These are phyloP conservation scores for Saussurea involucrata DNA, from an alignment of 129 eudicot species.

Conservation along the genomic window DNA sequence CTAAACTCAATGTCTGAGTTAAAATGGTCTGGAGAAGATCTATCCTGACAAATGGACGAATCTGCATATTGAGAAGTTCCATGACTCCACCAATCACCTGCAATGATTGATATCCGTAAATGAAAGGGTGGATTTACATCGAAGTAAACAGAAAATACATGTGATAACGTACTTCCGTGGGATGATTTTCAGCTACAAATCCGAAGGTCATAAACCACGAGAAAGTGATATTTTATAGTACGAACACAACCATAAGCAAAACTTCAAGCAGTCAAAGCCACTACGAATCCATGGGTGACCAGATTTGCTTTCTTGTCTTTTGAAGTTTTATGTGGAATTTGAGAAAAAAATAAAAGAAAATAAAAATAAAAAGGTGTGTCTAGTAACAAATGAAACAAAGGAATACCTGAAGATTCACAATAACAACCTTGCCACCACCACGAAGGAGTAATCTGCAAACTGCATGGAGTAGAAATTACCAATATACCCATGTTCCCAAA, in stretches of 20 bases:
- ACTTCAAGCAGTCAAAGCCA: too few relatives aligned
- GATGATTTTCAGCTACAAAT: too few relatives aligned
- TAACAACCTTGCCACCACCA: slow-evolving; percentile 76
- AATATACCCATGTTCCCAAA: slow-evolving; percentile 9
- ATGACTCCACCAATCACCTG: slow-evolving; percentile 89
- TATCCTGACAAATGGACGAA: slow-evolving; percentile 82
- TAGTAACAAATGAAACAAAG: slow-evolving; percentile 2
- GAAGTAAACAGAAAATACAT: not conserved
- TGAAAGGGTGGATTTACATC: not conserved
- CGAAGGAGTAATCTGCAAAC: slow-evolving; percentile 83
- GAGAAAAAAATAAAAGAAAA: not conserved
- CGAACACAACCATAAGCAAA: too few relatives aligned
- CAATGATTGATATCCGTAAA: slow-evolving; percentile 11
- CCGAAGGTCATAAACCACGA: too few relatives aligned
- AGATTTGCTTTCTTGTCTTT: slow-evolving; percentile 92
- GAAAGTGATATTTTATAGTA: too few relatives aligned
- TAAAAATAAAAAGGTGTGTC: not conserved
- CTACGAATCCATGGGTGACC: slow-evolving; percentile 88
- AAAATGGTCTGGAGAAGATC: slow-evolving; percentile 75
- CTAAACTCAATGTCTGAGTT: slow-evolving; percentile 66
- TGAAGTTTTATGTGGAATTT: slow-evolving; percentile 70
- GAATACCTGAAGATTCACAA: slow-evolving; percentile 83
- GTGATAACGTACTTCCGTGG: too few relatives aligned
- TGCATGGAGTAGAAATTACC: slow-evolving; percentile 33
- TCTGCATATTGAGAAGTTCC: slow-evolving; percentile 54